Percentiles rank a stretch among this genome's conserved stretches.
Conservation (phyloP, 2,329 filamentous ascomycete genomes). For the Botrytis elliptica region DNA sequence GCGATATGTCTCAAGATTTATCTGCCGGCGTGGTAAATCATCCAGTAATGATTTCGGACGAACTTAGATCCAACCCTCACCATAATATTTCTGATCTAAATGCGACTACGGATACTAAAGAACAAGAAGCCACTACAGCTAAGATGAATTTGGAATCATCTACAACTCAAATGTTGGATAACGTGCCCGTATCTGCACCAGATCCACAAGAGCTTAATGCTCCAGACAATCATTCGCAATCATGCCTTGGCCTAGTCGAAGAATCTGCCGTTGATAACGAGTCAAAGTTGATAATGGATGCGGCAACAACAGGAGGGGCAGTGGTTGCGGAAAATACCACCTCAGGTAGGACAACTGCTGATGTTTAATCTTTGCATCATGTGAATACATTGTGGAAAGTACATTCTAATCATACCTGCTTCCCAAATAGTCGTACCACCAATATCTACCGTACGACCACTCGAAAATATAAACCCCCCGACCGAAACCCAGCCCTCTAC, state of each 20-base stretch:
- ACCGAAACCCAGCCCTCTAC: slow-evolving; percentile 17
- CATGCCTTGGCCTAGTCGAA: neutral
- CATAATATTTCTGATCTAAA: neutral
- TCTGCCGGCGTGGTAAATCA: slow-evolving; percentile 28
- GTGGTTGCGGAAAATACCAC: slow-evolving; percentile 6
- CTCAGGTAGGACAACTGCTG: slow-evolving; percentile 11
- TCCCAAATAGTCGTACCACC: slow-evolving; percentile 21
- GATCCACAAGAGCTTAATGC: slow-evolving; percentile 12
- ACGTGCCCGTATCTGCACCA: neutral
- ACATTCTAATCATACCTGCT: slow-evolving; percentile 15
- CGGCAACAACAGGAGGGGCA: neutral
- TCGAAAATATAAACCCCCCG: slow-evolving; percentile 2
- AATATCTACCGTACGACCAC: slow-evolving; percentile 17
- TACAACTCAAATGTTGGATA: slow-evolving; percentile 11
- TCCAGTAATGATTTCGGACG: slow-evolving; percentile 16
- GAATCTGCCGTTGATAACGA: neutral
- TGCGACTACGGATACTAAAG: slow-evolving; percentile 7
- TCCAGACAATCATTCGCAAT: neutral
- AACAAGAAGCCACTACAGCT: slow-evolving; percentile 1
- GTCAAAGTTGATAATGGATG: slow-evolving; percentile 1
- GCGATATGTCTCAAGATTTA: slow-evolving; percentile 30
- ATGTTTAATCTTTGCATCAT: slow-evolving; percentile 6
- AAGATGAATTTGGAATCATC: slow-evolving; percentile 25
- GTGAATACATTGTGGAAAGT: slow-evolving; percentile 5
- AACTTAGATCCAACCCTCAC: slow-evolving; percentile 24